phyloP scores from a whole-genome alignment of 2,329 filamentous ascomycete genomes.

The Fusarium mangiferae region DNA sequence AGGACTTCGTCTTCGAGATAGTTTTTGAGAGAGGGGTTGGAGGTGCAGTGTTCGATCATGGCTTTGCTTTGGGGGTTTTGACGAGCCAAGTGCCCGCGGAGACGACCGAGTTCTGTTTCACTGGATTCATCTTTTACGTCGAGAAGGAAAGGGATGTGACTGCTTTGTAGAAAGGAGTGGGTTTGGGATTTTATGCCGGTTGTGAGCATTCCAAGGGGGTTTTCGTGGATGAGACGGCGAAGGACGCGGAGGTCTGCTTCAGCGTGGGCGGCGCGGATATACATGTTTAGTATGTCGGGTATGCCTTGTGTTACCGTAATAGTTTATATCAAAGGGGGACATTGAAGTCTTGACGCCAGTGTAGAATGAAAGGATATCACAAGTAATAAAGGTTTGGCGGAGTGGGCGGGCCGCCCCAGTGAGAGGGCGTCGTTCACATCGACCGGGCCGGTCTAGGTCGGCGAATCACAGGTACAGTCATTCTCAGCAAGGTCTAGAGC shows the following conservation, averaged over 20 bases:
- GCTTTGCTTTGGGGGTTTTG: constrained; percentile 72
- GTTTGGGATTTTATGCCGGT: constrained; percentile 64
- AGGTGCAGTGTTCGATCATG: constrained; percentile 58
- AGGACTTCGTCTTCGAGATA: constrained; percentile 64
- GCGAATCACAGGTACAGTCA: constrained; percentile 15
- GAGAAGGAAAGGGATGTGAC: constrained; percentile 70
- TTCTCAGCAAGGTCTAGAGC: constrained; percentile 4
- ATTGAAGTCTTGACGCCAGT: fast-evolving
- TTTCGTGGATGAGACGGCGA: constrained; percentile 65
- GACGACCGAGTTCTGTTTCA: constrained; percentile 51
- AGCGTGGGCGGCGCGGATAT: constrained; percentile 53
- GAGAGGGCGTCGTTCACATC: background rate
- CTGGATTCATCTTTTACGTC: constrained; percentile 56
- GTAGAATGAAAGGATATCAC: background rate
- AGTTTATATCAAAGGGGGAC: fast-evolving
- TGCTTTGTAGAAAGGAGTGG: constrained; percentile 64
- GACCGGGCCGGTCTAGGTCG: constrained; percentile 17
- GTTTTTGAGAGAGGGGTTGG: constrained; percentile 7
- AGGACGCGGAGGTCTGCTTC: constrained; percentile 61
- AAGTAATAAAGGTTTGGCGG: constrained; percentile 22
- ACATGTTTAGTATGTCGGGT: background rate
- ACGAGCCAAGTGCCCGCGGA: constrained; percentile 70
- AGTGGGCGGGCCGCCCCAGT: constrained; percentile 17
- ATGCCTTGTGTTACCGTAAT: fast-evolving
- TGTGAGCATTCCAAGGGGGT: constrained; percentile 71